These are phyloP conservation scores for Samsoniella hepiali DNA, from an alignment of 2,329 filamentous ascomycete species.

Conservation along the genomic window DNA sequence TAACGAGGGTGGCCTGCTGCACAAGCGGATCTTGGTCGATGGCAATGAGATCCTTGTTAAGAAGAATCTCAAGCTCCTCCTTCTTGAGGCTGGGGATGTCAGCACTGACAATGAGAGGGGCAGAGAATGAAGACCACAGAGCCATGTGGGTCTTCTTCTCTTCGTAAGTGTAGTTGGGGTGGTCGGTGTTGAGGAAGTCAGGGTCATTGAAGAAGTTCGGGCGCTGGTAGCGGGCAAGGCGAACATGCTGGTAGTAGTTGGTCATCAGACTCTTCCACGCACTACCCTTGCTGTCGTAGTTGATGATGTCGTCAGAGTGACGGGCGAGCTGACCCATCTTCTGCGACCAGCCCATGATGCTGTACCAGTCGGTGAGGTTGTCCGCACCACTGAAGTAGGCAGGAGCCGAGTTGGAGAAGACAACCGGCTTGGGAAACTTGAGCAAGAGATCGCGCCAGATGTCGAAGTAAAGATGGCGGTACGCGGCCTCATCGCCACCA, in stretches of 20 bases:
- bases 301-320: slow-evolving; percentile 41
- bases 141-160: slow-evolving; percentile 37
- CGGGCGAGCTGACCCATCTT: slow-evolving; percentile 41
- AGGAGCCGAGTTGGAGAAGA: slow-evolving; percentile 45
- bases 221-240: slow-evolving; percentile 39
- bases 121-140: slow-evolving; percentile 35
- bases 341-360: slow-evolving; percentile 43
- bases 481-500: slow-evolving; percentile 22
- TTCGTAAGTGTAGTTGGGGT: slow-evolving; percentile 31
- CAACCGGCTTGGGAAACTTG: slow-evolving; percentile 34
- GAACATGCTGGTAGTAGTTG: slow-evolving; percentile 44
- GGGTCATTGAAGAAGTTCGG: slow-evolving; percentile 39
- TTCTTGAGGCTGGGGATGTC: slow-evolving; percentile 36
- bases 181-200: slow-evolving; percentile 37
- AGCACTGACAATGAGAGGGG: slow-evolving; percentile 37
- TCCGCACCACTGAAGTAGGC: slow-evolving; percentile 38
- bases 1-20: slow-evolving; percentile 46
- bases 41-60: slow-evolving; percentile 39
- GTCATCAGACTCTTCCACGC: slow-evolving; percentile 47
- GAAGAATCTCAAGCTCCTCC: slow-evolving; percentile 35
- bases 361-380: slow-evolving; percentile 43
- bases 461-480: slow-evolving; percentile 33
- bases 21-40: slow-evolving; percentile 42
- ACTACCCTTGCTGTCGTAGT: slow-evolving; percentile 37
- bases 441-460: slow-evolving; percentile 42